These are phyloP conservation scores for Cyclocybe cylindracea DNA, from an alignment of 768 basidiomycete species.

Conservation along the genomic window DNA sequence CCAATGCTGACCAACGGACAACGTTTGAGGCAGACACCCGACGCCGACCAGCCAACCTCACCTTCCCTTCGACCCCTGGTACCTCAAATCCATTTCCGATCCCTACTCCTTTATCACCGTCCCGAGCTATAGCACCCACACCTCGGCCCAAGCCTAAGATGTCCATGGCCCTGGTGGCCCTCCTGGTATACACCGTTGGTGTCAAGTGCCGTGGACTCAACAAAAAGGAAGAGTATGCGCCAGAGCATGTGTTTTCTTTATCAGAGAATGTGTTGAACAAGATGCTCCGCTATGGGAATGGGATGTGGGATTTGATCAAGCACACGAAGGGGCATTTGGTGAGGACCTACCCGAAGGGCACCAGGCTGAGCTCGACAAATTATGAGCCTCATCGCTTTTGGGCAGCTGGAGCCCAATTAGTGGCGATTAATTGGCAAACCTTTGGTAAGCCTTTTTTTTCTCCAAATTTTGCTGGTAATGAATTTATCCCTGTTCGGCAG, in stretches of 20 bases:
- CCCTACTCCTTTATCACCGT: conserved; percentile 3
- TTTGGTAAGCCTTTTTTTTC: conserved; percentile 56
- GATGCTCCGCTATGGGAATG: conserved; percentile 53
- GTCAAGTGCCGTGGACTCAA: conserved; percentile 94
- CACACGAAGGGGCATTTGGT: conserved; percentile 88
- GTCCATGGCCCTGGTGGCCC: conserved; percentile 67
- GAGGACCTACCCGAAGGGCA: conserved; percentile 87
- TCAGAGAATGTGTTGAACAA: conserved; percentile 85
- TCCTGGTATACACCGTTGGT: conserved; percentile 96
- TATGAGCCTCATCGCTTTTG: conserved; percentile 92
- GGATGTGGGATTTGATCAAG: conserved; percentile 78
- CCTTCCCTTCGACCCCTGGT: conserved; percentile 1
- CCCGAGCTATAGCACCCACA: conserved; percentile 4
- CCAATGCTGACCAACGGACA: no score
- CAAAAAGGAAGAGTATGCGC: conserved; percentile 83
- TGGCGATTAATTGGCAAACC: conserved; percentile 98
- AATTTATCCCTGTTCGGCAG: conserved; percentile 37
- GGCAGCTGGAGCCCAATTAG: conserved; percentile 87
- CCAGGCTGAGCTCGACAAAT: conserved; percentile 81
- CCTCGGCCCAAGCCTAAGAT: conserved; percentile 61
- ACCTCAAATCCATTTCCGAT: conserved; percentile 7
- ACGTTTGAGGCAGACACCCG: not conserved
- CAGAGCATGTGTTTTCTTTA: conserved; percentile 89
- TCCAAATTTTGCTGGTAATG: not conserved
- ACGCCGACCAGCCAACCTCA: not conserved